Evolutionary conservation across 306 rosid genomes (phyloP), one percentile per base, ranked within the genome.

Genomic region (Datisca glomerata): DNA sequence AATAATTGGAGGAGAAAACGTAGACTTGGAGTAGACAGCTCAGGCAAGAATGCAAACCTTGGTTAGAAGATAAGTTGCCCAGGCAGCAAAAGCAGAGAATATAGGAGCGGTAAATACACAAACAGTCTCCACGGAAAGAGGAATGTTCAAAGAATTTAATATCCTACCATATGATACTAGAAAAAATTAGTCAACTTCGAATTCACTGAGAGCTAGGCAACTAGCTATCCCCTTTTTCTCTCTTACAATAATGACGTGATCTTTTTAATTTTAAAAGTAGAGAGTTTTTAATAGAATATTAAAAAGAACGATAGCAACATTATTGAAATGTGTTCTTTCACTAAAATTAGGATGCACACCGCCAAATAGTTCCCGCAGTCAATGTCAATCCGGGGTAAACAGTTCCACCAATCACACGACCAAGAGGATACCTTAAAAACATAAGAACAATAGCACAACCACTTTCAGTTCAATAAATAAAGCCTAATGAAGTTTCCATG

Each of bases 391-490:
- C 97, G 3, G 97, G 97, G 68, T 77, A 89, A 69, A 89, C 97
- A 37, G 95, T 89, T 61, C 97, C 97, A 31, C 97, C 97, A 47
- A 89, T 83, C 52, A 89, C 97, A 49, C 97, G 93, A 28, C 97
- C 97, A 47, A 89, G 97, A 56, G 97, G 97, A 80, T 89, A 89
- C 98, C 98, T 86, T 53, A 39, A 55, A 70, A 53, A 43, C 12
- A 7, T 36, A 8, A 45, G 53, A 9, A 44, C 12, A 25, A n/a
- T n/a, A n/a, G n/a, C 16, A 52, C 22, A 49, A 54, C 4, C 45
- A 23, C 45, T 19, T 53, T 14, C 65, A n/a, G 49, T 42, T n/a
- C n/a, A n/a, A n/a, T n/a, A n/a, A n/a, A n/a, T n/a, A n/a, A n/a
- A n/a, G n/a, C n/a, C n/a, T n/a, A n/a, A n/a, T n/a, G n/a, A n/a